Evolutionary conservation across 2,329 filamentous ascomycete species (phyloP), one percentile per base, ranked within the genome.

Genomic region (Rutstroemia sp.): DNA sequence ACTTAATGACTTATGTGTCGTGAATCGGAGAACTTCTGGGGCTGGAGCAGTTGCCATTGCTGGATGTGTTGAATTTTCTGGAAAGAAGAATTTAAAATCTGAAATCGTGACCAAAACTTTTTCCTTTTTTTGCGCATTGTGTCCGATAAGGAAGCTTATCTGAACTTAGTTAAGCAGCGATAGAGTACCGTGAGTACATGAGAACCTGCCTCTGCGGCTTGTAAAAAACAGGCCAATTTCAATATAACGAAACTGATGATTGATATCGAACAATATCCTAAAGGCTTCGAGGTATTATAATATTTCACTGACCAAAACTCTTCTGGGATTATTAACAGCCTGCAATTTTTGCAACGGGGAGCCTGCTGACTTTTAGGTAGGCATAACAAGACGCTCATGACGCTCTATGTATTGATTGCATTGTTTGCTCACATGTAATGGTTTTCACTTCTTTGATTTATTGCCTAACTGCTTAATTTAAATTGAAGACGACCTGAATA

Each of bases 1-100:
- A 38, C 88, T 79, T 60, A 99, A 86, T 64, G 87, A 84, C 65
- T 87, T 85, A 71, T 96, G 91, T 65, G 88, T 86, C 51, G 88
- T 92, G 71, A 99, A 92, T 64, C 84, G 84, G 57, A 95, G 71
- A 66, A 78, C 83, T 61, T 70, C 67, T 49, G 67, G 67, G n/a
- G 59, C 51, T 39, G 66, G 68, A 27, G 62, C 60, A 14, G 68
- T 58, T 9, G 27, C 27, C 69, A 71, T 71, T 59, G 51, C 51
- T 48, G 27, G 50, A 25, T 56, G 25, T 51, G 46, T 56, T 44
- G 36, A 47, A 51, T 40, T 39, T 39, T 10, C n/a, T 17, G 7
- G n/a, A 23, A 23, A 23, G 23, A 23, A 23, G 23, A 23, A 23
- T 23, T 5, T 23, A 5, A 4, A 23, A 23, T 23, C 23, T 4